These are phyloP conservation scores for Gossypium trilobum DNA, from an alignment of 441 rosid genomes.

Conservation along the genomic window DNA sequence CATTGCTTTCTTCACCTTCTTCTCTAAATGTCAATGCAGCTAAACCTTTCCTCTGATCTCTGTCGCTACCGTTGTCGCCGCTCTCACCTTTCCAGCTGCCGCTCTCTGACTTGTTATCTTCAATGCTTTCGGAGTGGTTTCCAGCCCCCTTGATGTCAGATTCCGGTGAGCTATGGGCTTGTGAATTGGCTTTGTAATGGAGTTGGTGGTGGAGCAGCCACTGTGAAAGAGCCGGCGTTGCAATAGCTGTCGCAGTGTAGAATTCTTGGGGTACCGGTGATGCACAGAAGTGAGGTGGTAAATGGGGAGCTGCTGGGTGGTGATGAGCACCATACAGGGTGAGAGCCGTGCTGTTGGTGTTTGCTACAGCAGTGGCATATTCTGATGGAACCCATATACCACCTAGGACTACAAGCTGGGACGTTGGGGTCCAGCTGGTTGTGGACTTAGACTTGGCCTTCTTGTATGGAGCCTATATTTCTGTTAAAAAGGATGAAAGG, in stretches of 20 bases:
- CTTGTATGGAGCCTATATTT: conserved; percentile 93
- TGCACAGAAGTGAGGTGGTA: conserved; percentile 51
- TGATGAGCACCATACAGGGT: conserved; percentile 38
- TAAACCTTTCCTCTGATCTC: too few species aligned
- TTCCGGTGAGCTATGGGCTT: conserved; percentile 43
- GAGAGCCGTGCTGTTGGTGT: conserved; percentile 40
- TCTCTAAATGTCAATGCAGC: too few species aligned
- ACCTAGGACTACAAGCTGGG: conserved; percentile 78
- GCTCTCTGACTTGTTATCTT: conserved; percentile 70
- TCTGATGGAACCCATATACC: conserved; percentile 93
- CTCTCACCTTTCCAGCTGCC: conserved; percentile 20
- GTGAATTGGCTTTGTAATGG: conserved; percentile 44
- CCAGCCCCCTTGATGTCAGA: conserved; percentile 40
- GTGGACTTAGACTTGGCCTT: conserved; percentile 88
- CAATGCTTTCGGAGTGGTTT: conserved; percentile 70
- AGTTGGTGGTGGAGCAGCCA: conserved; percentile 39
- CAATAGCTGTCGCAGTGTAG: conserved; percentile 28
- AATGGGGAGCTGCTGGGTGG: conserved; percentile 35
- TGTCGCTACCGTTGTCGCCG: too few species aligned
- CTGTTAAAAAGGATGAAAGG: conserved; percentile 28
- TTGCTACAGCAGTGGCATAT: conserved; percentile 52
- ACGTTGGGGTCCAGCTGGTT: conserved; percentile 42
- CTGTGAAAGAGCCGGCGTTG: conserved; percentile 16
- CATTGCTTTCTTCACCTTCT: too few species aligned
- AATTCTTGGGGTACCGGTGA: conserved; percentile 52